Evolutionary conservation across 345 rosid genomes (phyloP), one percentile per base, ranked within the genome.

Genomic region (Eucalyptus decipiens): DNA sequence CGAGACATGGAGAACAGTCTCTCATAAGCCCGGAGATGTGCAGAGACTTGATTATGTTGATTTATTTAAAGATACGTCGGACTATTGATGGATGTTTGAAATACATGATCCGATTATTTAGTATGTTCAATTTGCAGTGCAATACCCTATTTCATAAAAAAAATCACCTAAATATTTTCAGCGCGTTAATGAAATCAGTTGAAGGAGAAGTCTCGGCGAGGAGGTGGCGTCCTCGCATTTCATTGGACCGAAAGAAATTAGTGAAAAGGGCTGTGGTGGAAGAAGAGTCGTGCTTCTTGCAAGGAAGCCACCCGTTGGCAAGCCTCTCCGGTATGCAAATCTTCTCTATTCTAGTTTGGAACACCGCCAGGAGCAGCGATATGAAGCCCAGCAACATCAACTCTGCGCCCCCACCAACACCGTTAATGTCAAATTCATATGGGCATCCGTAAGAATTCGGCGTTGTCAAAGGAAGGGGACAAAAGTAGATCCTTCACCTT

Each of bases 381-480:
- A 97, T 96, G 90, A 97, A 97, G 85, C 99, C 99, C 91, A 97
- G 87, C 40, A 97, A 90, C 99, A 96, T 97, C 94, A 95, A 92
- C 92, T 96, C 99, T 96, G 98, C 93, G n/a, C 56, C 19, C 72
- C 42, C 58, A 69, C 26, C 15, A 24, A n/a, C 16, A 6, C 5
- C 47, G 4, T 6, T 9, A 19, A 43, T 34, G 37, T 26, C 48
- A 43, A 42, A 24, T 87, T 54, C 48, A 69, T 16, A 69, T 17
- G 19, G 12, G 42, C 42, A 69, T 34, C 80, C 13, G 15, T 60
- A 13, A 5, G 67, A 60, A 60, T 26, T 60, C 30, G 67, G 30
- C n/a, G 32, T 58, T n/a, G 9, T 5, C 42, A 9, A 69, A 32
- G 42, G 12, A 34, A 6, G 40, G 42, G 23, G 21, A 9, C 23